Percentiles rank a stretch among this genome's conserved stretches.
These are phyloP conservation scores for Phytophthora rubi DNA, from an alignment of 352 stramenopile genomes.

Conservation along the genomic window DNA sequence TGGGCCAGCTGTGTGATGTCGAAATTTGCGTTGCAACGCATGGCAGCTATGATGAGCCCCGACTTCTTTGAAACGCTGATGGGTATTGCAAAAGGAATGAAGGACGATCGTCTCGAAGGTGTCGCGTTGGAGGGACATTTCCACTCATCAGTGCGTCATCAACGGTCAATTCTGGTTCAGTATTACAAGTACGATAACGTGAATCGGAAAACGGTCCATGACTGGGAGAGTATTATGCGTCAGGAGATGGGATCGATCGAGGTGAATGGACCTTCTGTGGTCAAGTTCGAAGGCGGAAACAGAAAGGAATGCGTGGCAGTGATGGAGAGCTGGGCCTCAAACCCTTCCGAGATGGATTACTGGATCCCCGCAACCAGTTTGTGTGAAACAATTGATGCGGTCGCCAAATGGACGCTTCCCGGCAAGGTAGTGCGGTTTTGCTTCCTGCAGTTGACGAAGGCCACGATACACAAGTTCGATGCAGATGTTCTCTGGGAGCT, in stretches of 20 bases:
- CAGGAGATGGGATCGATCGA: no score
- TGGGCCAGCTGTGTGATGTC: conserved; percentile 9
- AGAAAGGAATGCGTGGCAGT: conserved; percentile 8
- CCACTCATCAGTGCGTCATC: conserved; percentile 10
- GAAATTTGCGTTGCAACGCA: not conserved
- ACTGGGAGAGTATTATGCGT: no score
- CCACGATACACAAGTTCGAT: conserved; percentile 18
- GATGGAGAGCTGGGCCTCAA: conserved; percentile 25
- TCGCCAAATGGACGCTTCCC: conserved; percentile 21
- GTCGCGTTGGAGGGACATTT: conserved; percentile 19
- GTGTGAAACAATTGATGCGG: conserved; percentile 28
- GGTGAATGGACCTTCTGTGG: not conserved
- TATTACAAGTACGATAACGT: conserved; percentile 8
- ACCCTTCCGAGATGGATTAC: conserved; percentile 26
- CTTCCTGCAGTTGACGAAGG: conserved; percentile 31
- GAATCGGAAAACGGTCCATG: not conserved
- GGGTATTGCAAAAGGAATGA: conserved; percentile 4
- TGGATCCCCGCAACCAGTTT: conserved; percentile 25
- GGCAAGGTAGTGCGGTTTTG: conserved; percentile 17
- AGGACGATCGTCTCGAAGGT: conserved; percentile 23
- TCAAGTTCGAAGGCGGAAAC: not conserved
- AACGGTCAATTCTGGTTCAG: not conserved
- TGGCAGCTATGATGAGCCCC: not conserved
- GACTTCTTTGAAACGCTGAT: conserved; percentile 13
- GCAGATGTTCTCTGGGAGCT: conserved; percentile 23